phyloP scores from a whole-genome alignment of 2,329 filamentous ascomycete genomes.

The Thielaviopsis musarum region DNA sequence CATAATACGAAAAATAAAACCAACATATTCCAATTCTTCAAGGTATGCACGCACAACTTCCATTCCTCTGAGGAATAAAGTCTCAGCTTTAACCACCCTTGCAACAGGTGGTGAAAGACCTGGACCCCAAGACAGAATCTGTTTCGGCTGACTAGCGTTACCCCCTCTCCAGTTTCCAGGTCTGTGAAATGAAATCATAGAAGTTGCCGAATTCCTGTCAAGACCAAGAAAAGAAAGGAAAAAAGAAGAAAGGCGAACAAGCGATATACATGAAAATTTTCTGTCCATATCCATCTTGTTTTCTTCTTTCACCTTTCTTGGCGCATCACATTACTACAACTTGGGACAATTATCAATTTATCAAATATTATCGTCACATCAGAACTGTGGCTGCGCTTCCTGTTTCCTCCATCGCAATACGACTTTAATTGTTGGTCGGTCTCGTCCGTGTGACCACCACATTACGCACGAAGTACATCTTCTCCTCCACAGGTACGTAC shows the following conservation, averaged over 20 bases:
- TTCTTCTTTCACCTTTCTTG: background rate
- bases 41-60: background rate
- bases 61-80: background rate
- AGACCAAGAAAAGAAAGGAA: background rate
- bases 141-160: background rate
- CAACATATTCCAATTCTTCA: background rate
- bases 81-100: background rate
- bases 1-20: background rate
- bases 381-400: background rate
- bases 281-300: background rate
- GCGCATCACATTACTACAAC: background rate
- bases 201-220: background rate
- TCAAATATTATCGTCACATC: background rate
- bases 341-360: background rate
- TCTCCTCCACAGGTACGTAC: background rate
- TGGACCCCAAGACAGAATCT: background rate
- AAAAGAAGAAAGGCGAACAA: background rate
- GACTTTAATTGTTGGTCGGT: background rate
- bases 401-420: background rate
- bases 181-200: too few relatives aligned
- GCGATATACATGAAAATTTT: background rate
- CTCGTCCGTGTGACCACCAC: background rate
- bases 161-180: too few relatives aligned
- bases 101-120: background rate
- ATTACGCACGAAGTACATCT: background rate